Evolutionary conservation across 169 alveolate species (phyloP).

Genomic region (Plasmodium coatneyi): DNA sequence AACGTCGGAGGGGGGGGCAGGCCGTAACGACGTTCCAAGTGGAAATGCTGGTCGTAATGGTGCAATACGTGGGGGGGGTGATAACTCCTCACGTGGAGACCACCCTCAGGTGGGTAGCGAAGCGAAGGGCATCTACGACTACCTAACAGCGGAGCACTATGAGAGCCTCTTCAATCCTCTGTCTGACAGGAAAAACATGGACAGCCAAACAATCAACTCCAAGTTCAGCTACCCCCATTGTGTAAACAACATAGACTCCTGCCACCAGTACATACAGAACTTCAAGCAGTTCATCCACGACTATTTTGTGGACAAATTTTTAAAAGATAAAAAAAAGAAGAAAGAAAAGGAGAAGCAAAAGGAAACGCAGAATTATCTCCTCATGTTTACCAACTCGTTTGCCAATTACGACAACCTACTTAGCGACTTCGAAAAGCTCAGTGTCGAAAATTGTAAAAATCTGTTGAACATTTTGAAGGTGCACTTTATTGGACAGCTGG

Average conservation of each 20-base stretch:
- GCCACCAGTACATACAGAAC: slow-evolving; percentile 62
- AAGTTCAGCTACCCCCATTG: slow-evolving; percentile 68
- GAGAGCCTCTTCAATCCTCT: slow-evolving; percentile 49
- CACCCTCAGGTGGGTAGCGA: neutral
- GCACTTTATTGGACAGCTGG: slow-evolving; percentile 51
- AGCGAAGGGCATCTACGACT: slow-evolving; percentile 10
- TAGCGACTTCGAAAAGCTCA: slow-evolving; percentile 50
- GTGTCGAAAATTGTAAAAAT: slow-evolving; percentile 50
- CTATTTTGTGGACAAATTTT: slow-evolving; percentile 38
- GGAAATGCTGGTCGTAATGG: neutral
- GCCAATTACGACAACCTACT: slow-evolving; percentile 50
- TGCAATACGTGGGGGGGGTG: neutral
- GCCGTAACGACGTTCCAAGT: neutral
- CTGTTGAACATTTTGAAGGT: slow-evolving; percentile 51
- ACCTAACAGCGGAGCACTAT: slow-evolving; percentile 4
- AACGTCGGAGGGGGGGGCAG: neutral
- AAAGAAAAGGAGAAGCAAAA: neutral
- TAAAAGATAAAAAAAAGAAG: slow-evolving; percentile 6
- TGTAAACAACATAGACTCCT: slow-evolving; percentile 62
- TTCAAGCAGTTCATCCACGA: slow-evolving; percentile 24
- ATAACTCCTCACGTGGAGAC: neutral
- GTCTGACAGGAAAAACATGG: neutral
- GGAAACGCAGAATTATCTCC: slow-evolving; percentile 36
- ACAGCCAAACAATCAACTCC: slow-evolving; percentile 36
- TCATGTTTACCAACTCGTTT: slow-evolving; percentile 61